Evolutionary conservation across 257 asterid genomes (phyloP).

Genomic region (Gentiana dahurica): DNA sequence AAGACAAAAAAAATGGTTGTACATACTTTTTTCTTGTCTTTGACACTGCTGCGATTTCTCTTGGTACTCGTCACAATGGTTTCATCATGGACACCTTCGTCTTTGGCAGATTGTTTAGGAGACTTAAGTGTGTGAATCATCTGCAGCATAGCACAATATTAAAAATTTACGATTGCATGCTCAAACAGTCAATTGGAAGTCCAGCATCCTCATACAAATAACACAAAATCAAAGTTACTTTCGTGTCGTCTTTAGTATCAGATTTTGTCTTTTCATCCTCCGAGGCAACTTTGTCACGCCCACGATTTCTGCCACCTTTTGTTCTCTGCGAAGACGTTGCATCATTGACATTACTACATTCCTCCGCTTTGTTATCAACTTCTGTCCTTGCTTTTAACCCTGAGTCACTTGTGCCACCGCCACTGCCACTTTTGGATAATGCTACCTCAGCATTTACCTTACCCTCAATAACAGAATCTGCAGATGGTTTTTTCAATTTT

Average conservation of each 20-base stretch:
- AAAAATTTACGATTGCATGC: conserved; percentile 1
- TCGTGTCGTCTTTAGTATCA: conserved; percentile 32
- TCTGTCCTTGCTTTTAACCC: conserved; percentile 12
- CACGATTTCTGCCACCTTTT: conserved; percentile 39
- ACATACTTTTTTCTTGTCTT: conserved; percentile 35
- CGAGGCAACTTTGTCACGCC: conserved; percentile 32
- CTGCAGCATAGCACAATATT: conserved; percentile 23
- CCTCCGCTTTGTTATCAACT: conserved; percentile 11
- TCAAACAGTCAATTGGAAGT: too few relatives aligned
- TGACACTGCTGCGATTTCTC: conserved; percentile 55
- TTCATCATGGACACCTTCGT: conserved; percentile 41
- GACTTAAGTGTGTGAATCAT: conserved; percentile 32
- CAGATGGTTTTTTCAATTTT: conserved; percentile 17
- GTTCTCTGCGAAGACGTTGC: conserved; percentile 32
- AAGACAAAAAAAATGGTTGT: neutral
- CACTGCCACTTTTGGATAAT: conserved; percentile 29
- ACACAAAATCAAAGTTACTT: conserved; percentile 21
- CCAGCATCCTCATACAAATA: too few relatives aligned
- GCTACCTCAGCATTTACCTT: conserved; percentile 26
- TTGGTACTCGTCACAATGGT: conserved; percentile 35
- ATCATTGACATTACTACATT: conserved; percentile 14
- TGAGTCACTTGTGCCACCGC: conserved; percentile 37
- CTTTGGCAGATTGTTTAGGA: conserved; percentile 37
- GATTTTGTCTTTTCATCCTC: conserved; percentile 33
- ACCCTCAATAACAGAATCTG: conserved; percentile 27